These are phyloP conservation scores for Fraxinus floribunda DNA, from an alignment of 305 asterid species.

Conservation along the genomic window DNA sequence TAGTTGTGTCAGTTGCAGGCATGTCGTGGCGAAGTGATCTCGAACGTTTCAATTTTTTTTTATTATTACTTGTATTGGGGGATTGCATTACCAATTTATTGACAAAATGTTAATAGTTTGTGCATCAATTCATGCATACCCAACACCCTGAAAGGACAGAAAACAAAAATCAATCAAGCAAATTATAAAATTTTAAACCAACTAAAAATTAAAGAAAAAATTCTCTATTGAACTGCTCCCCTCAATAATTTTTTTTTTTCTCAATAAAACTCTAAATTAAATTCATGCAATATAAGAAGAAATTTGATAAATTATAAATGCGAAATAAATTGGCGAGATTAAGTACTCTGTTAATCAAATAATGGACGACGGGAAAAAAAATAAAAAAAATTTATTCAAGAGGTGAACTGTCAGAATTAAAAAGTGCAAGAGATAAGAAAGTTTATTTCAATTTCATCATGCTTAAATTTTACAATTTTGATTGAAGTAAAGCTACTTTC, in stretches of 20 bases:
- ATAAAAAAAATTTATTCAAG: not conserved
- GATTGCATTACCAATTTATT: constrained; percentile 68
- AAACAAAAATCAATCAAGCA: constrained; percentile 5
- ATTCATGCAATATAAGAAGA: not conserved
- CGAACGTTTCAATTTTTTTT: constrained; percentile 54
- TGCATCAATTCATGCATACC: constrained; percentile 32
- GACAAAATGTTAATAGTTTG: constrained; percentile 34
- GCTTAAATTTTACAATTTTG: not conserved
- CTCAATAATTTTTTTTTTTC: not conserved
- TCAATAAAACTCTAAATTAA: not conserved
- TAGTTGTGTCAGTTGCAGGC: constrained; percentile 62
- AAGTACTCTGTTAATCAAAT: not conserved
- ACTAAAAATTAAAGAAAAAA: not conserved
- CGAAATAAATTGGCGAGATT: not conserved
- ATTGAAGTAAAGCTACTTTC: constrained; percentile 25
- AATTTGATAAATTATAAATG: not conserved
- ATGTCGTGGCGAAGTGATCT: constrained; percentile 51
- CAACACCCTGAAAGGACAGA: constrained; percentile 32
- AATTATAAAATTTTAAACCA: not conserved
- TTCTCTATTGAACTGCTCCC: not conserved
- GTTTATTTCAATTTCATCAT: constrained; percentile 19
- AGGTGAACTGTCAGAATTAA: not conserved
- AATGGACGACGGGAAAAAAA: not conserved
- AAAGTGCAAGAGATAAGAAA: not conserved
- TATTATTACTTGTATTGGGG: constrained; percentile 33